Evolutionary conservation across 129 eudicot genomes (phyloP).

Genomic region (Oenanthe sinensis): DNA sequence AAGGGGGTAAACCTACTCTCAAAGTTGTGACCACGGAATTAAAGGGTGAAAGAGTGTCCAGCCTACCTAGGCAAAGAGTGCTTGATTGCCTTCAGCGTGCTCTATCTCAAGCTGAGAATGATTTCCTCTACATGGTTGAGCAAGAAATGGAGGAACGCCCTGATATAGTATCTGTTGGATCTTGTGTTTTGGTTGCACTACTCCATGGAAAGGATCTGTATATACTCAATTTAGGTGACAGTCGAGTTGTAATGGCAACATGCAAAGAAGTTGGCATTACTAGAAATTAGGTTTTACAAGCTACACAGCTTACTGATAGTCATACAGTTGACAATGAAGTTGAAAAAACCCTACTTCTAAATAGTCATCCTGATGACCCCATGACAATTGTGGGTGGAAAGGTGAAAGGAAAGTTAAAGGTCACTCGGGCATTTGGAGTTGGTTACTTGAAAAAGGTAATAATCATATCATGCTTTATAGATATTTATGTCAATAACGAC

Average conservation of each 20-base stretch:
- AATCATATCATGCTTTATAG: neutral
- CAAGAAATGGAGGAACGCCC: constrained; percentile 99
- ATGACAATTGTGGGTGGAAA: constrained; percentile 54
- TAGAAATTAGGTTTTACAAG: constrained; percentile 30
- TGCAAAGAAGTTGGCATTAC: constrained; percentile 19
- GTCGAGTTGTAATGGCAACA: constrained; percentile 83
- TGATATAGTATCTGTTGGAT: constrained; percentile 85
- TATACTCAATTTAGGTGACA: constrained; percentile 77
- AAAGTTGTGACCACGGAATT: neutral
- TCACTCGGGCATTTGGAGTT: constrained; percentile 95
- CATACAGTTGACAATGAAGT: constrained; percentile 78
- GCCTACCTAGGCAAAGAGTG: constrained; percentile 40
- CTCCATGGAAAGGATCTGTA: constrained; percentile 74
- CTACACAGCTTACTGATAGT: constrained; percentile 69
- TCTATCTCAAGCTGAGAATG: constrained; percentile 72
- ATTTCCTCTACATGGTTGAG: constrained; percentile 85
- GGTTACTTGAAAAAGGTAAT: constrained; percentile 92
- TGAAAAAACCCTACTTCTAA: constrained; percentile 57
- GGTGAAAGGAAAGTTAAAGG: constrained; percentile 91
- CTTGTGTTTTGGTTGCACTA: constrained; percentile 76
- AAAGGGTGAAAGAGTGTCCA: too few relatives aligned
- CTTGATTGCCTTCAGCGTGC: constrained; percentile 72
- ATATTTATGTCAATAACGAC: neutral
- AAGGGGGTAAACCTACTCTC: neutral
- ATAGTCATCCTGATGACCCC: constrained; percentile 81